Evolutionary conservation across 1,284 basidiomycete species (phyloP), one percentile per base, ranked within the genome.

Genomic region (Kalmanozyma brasiliensis): DNA sequence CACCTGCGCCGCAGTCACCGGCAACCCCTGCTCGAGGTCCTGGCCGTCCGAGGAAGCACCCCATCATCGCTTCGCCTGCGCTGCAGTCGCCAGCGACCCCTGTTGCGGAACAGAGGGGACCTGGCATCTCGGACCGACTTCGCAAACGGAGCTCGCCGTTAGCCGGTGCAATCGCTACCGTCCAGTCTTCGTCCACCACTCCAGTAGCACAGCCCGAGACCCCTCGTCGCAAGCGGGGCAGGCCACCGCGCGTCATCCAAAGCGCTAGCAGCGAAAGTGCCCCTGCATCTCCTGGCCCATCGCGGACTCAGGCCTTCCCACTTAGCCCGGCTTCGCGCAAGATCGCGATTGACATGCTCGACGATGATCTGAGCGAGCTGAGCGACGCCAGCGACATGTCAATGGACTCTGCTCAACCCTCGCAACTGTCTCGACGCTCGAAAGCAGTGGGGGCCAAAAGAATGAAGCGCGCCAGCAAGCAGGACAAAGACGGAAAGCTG

Each of bases 401-500:
- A 30, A 17, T 55, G 22, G 38, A 47, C 9, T 59, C 56, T 9
- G 40, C 56, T 9, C 46, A 22, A n/a, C 47, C 55, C 5, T 59
- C 51, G 14, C 62, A 45, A 0, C 22, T n/a, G 11, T 36, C n/a
- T n/a, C n/a, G n/a, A n/a, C n/a, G n/a, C n/a, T n/a, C 51, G 19
- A 38, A 26, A 24, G 40, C 45, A 37, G 32, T 41, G 3, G 49
- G 45, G n/a, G 23, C 46, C 9, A 62, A 46, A 20, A 62, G 49
- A 34, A n/a, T 58, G 33, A 62, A 49, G 23, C 59, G 59, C 13
- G 59, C 52, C 8, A 63, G 42, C 44, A 49, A 36, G 26, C 59
- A 51, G 41, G 55, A 63, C 38, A 68, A 68, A 19, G 55, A 58
- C 14, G 59, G 59, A 35, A 69, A 69, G 20, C 30, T 44, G 16